Evolutionary conservation across 75 land plant species (phyloP).

Genomic region (Cupressus sempervirens): DNA sequence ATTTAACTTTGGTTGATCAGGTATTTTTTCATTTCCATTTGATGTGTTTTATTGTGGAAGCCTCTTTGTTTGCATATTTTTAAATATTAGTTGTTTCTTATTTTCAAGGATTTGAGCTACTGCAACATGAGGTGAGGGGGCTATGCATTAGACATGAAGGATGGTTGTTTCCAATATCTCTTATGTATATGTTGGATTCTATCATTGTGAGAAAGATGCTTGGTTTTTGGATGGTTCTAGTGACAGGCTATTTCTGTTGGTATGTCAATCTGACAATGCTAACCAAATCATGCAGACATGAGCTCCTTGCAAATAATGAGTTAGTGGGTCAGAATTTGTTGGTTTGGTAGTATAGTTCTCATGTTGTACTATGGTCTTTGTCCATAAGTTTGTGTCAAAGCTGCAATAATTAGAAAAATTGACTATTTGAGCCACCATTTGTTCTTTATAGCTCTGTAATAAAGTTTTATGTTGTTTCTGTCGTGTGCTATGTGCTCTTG

Average conservation of each 20-base stretch:
- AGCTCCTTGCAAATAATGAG: slow-evolving; percentile 2
- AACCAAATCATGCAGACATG: slow-evolving; percentile 7
- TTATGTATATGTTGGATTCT: not conserved
- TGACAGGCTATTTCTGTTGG: slow-evolving; percentile 12
- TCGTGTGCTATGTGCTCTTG: not conserved
- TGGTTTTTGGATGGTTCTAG: slow-evolving; percentile 12
- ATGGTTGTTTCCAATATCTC: not conserved
- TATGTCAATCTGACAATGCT: slow-evolving; percentile 10
- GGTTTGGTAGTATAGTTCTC: slow-evolving; percentile 7
- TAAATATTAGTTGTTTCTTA: too few relatives aligned
- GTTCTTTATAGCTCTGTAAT: not conserved
- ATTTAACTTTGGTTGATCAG: slow-evolving; percentile 24
- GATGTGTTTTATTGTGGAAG: not conserved
- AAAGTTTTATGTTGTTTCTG: not conserved
- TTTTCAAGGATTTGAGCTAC: not conserved
- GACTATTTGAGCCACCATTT: not conserved
- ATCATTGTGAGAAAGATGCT: slow-evolving; percentile 1
- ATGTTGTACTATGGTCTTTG: slow-evolving; percentile 13
- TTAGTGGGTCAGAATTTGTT: not conserved
- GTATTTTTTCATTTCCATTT: not conserved
- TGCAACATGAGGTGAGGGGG: slow-evolving; percentile 1
- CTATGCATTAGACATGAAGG: not conserved
- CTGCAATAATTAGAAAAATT: slow-evolving; percentile 5
- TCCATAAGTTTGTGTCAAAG: not conserved
- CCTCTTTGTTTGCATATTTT: not conserved